phyloP scores from a whole-genome alignment of 2,329 filamentous ascomycete species.

The Arthroderma sp. region DNA sequence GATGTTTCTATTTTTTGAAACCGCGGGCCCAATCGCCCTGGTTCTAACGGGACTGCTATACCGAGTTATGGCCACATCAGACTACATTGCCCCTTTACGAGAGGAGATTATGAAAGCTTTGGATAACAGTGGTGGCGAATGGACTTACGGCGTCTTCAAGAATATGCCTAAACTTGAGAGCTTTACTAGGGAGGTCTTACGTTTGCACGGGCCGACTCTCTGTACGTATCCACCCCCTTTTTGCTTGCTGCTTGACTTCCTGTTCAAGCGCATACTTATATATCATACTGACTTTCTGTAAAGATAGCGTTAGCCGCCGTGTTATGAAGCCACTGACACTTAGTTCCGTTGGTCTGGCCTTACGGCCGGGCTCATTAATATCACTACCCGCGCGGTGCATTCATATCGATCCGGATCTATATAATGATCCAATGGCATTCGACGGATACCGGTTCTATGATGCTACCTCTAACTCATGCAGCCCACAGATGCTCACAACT shows the following conservation, averaged over 20 bases:
- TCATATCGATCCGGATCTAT: not conserved
- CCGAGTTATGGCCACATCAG: not conserved
- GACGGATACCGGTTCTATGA: not conserved
- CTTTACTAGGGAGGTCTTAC: not conserved
- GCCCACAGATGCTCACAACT: not conserved
- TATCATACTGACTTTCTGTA: too few relatives aligned
- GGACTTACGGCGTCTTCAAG: constrained; percentile 1
- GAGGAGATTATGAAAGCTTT: not conserved
- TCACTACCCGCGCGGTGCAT: not conserved
- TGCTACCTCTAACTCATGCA: not conserved
- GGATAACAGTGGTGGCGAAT: not conserved
- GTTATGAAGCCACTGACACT: not conserved
- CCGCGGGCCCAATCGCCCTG: not conserved
- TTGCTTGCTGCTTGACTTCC: too few relatives aligned
- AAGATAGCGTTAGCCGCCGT: not conserved
- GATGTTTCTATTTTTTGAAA: constrained; percentile 2
- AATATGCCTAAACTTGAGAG: not conserved
- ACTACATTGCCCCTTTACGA: not conserved
- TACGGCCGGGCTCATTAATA: not conserved
- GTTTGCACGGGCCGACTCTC: not conserved
- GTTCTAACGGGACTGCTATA: not conserved
- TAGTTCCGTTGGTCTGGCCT: not conserved
- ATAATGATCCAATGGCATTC: constrained; percentile 1
- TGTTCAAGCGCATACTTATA: too few relatives aligned
- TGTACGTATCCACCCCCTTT: not conserved